Conservation (phyloP, 1,284 basidiomycete genomes). For the Fomitopsis palustris region DNA sequence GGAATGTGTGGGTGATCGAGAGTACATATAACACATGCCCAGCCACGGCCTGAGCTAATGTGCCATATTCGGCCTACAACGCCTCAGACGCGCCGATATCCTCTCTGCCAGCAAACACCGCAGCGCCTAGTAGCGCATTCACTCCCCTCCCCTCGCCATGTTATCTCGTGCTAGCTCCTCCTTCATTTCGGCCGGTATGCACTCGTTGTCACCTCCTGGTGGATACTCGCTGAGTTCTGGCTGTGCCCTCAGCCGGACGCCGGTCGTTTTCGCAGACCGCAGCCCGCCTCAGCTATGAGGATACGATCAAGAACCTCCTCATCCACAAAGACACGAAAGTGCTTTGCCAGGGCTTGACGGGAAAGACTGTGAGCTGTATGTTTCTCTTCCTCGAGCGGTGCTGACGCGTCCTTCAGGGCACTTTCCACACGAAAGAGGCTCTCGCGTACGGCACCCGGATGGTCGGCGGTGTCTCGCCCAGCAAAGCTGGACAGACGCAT, state of each 20-base stretch:
- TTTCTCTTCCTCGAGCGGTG: neutral
- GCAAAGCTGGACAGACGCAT: conserved; percentile 96
- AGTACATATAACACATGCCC: neutral
- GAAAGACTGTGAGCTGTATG: conserved; percentile 80
- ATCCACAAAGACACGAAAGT: conserved; percentile 96
- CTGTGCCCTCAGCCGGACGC: conserved; percentile 48
- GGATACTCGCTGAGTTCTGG: conserved; percentile 9
- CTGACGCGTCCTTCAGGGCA: conserved; percentile 60
- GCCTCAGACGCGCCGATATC: neutral
- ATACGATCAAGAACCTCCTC: conserved; percentile 88
- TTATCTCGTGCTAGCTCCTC: conserved; percentile 58
- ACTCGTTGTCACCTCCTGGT: neutral
- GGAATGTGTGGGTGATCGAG: too few relatives aligned
- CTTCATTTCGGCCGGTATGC: conserved; percentile 47
- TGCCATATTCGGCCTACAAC: conserved; percentile 4
- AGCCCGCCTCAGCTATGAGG: conserved; percentile 74
- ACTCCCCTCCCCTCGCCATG: conserved; percentile 36
- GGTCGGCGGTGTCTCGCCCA: conserved; percentile 97
- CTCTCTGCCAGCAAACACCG: conserved; percentile 8
- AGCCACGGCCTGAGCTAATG: neutral
- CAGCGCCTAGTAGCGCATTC: conserved; percentile 17
- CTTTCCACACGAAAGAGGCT: conserved; percentile 96
- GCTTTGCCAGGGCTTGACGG: conserved; percentile 91
- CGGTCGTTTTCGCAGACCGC: conserved; percentile 79
- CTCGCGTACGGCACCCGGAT: conserved; percentile 94